These are phyloP conservation scores for Alternaria alternata DNA, from an alignment of 2,329 filamentous ascomycete genomes.

Conservation along the genomic window DNA sequence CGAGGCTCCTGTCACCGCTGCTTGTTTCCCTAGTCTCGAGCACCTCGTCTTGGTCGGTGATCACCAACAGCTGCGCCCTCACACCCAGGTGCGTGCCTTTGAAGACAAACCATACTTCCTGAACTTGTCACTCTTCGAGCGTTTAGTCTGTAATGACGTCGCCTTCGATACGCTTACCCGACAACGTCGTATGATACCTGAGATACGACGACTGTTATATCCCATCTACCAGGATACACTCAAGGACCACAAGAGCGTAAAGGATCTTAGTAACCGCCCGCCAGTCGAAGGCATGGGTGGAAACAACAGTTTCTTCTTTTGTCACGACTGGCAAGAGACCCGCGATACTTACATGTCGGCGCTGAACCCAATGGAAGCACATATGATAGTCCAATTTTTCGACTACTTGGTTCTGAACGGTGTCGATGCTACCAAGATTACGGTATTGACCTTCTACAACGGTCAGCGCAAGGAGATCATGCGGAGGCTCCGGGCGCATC, in stretches of 20 bases:
- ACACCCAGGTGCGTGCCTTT: constrained; percentile 69
- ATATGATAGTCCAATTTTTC: constrained; percentile 78
- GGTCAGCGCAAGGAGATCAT: constrained; percentile 76
- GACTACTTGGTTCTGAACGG: constrained; percentile 76
- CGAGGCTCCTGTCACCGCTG: constrained; percentile 68
- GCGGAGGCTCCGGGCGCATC: constrained; percentile 55
- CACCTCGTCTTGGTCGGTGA: constrained; percentile 78
- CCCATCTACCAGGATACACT: constrained; percentile 68
- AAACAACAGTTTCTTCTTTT: constrained; percentile 68
- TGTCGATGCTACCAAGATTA: constrained; percentile 68
- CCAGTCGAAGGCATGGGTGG: constrained; percentile 70
- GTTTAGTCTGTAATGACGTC: constrained; percentile 72
- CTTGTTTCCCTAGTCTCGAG: constrained; percentile 68
- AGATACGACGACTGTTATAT: constrained; percentile 67
- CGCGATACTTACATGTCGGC: constrained; percentile 70
- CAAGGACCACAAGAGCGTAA: constrained; percentile 67
- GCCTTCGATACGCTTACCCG: constrained; percentile 70
- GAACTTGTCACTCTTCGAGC: constrained; percentile 80
- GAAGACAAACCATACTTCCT: constrained; percentile 69
- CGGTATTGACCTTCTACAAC: constrained; percentile 86
- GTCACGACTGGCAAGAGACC: constrained; percentile 71
- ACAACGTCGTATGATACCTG: constrained; percentile 77
- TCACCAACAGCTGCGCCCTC: constrained; percentile 78
- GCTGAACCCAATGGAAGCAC: constrained; percentile 74
- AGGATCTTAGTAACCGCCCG: constrained; percentile 54